A percentile compares a stretch with the other conserved stretches of the same genome.
Evolutionary conservation across 2,329 filamentous ascomycete genomes (phyloP).

Genomic region (Aspergillus pseudoviridinutans): DNA sequence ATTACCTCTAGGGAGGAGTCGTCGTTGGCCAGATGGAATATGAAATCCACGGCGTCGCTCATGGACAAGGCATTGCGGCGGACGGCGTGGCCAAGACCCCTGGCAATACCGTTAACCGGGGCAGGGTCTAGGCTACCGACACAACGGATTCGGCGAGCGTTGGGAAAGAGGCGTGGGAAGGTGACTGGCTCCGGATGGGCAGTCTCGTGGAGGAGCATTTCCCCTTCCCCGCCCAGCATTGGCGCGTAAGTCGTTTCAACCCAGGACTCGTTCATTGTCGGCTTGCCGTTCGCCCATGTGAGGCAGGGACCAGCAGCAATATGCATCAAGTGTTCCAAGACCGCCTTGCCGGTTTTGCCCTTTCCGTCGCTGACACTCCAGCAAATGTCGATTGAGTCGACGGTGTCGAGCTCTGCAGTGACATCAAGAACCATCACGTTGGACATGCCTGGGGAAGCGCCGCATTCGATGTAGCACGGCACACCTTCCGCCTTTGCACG

Average conservation of each 20-base stretch:
- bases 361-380: slow-evolving; percentile 5
- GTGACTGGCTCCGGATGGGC: slow-evolving; percentile 17
- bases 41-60: too few species aligned
- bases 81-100: slow-evolving; percentile 13
- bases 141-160: slow-evolving; percentile 6
- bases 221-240: slow-evolving; percentile 2
- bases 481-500: slow-evolving; percentile 1
- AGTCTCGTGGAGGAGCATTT: slow-evolving; percentile 11
- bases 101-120: slow-evolving; percentile 12
- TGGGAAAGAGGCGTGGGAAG: slow-evolving; percentile 7
- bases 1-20: too few species aligned
- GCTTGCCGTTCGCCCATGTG: slow-evolving; percentile 11
- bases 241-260: slow-evolving; percentile 14
- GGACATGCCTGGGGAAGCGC: slow-evolving; percentile 6
- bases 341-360: slow-evolving; percentile 9
- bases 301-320: slow-evolving; percentile 15
- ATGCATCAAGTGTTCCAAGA: slow-evolving; percentile 15
- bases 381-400: slow-evolving; percentile 11
- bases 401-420: slow-evolving; percentile 9
- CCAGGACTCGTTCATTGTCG: slow-evolving; percentile 11
- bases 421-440: slow-evolving; percentile 7
- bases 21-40: too few species aligned
- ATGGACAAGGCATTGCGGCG: slow-evolving; percentile 4
- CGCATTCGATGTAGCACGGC: slow-evolving; percentile 7
- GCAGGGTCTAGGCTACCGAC: slow-evolving; percentile 7